These are phyloP conservation scores for Kingdonia uniflora DNA, from an alignment of 164 flowering plant species.

Conservation along the genomic window DNA sequence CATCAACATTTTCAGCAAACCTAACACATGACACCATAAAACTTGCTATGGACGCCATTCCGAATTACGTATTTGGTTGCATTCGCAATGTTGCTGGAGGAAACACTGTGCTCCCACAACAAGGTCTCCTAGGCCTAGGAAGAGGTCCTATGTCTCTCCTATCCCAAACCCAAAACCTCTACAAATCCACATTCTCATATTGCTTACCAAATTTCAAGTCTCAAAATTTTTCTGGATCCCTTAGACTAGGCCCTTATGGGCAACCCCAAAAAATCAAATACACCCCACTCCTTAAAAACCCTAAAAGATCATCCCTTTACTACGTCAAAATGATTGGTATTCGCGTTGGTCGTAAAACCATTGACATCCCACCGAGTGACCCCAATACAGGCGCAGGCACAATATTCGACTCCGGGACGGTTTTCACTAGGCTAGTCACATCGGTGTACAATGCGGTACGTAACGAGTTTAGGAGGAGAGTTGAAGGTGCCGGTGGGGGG, in stretches of 20 bases:
- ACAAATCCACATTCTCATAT: slow-evolving; percentile 82
- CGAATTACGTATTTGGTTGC: slow-evolving; percentile 74
- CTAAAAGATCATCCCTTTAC: slow-evolving; percentile 71
- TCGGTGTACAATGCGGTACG: slow-evolving; percentile 60
- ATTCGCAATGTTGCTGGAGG: slow-evolving; percentile 42
- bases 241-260: slow-evolving; percentile 59
- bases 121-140: slow-evolving; percentile 82
- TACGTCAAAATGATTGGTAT: slow-evolving; percentile 60
- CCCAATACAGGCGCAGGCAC: slow-evolving; percentile 88
- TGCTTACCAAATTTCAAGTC: slow-evolving; percentile 83
- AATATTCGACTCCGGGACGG: slow-evolving; percentile 73
- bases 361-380: slow-evolving; percentile 54
- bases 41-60: slow-evolving; percentile 50
- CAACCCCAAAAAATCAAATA: slow-evolving; percentile 68
- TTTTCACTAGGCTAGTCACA: slow-evolving; percentile 35
- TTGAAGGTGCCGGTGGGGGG: slow-evolving; percentile 14
- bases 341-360: slow-evolving; percentile 48
- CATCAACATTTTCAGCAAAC: slow-evolving; percentile 48
- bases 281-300: slow-evolving; percentile 74
- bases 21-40: slow-evolving; percentile 56
- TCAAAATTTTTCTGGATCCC: slow-evolving; percentile 57
- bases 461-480: slow-evolving; percentile 43
- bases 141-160: slow-evolving; percentile 75
- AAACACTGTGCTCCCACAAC: slow-evolving; percentile 45
- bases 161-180: slow-evolving; percentile 54